Evolutionary conservation across 2,329 filamentous ascomycete genomes (phyloP).

Genomic region (Curvularia sp.): DNA sequence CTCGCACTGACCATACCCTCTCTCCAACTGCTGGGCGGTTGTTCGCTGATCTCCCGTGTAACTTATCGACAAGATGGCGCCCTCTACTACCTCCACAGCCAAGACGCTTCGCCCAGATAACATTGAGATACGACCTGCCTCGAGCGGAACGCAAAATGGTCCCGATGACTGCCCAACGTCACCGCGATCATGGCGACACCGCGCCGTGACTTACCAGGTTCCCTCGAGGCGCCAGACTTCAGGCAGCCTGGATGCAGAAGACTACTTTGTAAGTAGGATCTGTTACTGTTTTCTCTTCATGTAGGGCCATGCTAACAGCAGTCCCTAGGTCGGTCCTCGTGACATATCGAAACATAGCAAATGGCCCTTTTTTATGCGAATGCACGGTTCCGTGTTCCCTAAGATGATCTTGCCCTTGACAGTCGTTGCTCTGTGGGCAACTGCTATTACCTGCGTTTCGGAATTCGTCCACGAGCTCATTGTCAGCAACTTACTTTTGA

Average conservation of each 20-base stretch:
- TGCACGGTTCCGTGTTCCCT: constrained; percentile 77
- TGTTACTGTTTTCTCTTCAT: constrained; percentile 6
- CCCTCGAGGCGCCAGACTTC: constrained; percentile 39
- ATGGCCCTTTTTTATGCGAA: constrained; percentile 75
- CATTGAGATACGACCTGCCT: constrained; percentile 40
- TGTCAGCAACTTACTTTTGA: constrained; percentile 73
- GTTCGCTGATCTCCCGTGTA: constrained; percentile 11
- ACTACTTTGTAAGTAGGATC: constrained; percentile 63
- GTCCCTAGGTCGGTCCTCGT: constrained; percentile 62
- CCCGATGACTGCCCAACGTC: constrained; percentile 34
- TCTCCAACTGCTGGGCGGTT: constrained; percentile 45
- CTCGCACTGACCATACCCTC: constrained; percentile 13
- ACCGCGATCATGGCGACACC: constrained; percentile 44
- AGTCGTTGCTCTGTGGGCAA: constrained; percentile 70
- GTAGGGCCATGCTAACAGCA: constrained; percentile 15
- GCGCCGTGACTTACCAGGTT: constrained; percentile 36
- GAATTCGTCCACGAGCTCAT: constrained; percentile 57
- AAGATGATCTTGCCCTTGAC: constrained; percentile 74
- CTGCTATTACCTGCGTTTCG: constrained; percentile 63
- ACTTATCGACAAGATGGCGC: constrained; percentile 31
- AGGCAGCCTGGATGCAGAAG: constrained; percentile 56
- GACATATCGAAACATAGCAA: constrained; percentile 77
- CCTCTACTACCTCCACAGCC: constrained; percentile 36
- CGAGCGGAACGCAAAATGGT: constrained; percentile 20
- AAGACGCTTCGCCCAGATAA: constrained; percentile 41